phyloP scores from a whole-genome alignment of 1,284 basidiomycete genomes.

The Athelia psychrophila region DNA sequence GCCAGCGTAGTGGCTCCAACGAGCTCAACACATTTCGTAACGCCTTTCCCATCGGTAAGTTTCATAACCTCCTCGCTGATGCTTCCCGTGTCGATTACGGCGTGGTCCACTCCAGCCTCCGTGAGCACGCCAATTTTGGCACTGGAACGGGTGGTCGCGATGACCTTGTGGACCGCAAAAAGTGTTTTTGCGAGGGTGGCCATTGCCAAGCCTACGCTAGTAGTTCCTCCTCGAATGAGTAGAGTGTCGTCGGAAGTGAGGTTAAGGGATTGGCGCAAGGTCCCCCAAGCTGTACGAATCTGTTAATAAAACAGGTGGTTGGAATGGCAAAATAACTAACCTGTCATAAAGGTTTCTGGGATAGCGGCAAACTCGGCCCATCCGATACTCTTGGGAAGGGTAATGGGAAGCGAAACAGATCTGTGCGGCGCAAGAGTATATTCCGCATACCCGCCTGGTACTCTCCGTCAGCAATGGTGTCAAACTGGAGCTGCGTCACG shows the following conservation, averaged over 20 bases:
- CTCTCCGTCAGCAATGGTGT: neutral
- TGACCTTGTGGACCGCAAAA: conserved; percentile 14
- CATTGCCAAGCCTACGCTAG: conserved; percentile 18
- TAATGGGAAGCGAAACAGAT: conserved; percentile 19
- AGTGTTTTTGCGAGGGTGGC: conserved; percentile 18
- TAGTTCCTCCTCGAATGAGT: conserved; percentile 19
- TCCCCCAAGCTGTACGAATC: conserved; percentile 14
- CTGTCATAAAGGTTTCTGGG: conserved; percentile 20
- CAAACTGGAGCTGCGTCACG: conserved; percentile 1
- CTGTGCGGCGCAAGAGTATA: conserved; percentile 22
- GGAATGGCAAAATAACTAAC: conserved; percentile 5
- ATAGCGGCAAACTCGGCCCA: conserved; percentile 23
- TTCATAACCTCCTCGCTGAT: conserved; percentile 14
- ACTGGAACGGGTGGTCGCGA: conserved; percentile 17
- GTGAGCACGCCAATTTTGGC: conserved; percentile 11
- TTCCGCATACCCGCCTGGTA: conserved; percentile 24
- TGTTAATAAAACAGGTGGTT: neutral
- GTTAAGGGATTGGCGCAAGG: conserved; percentile 10
- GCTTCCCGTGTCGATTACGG: conserved; percentile 16
- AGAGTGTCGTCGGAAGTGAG: conserved; percentile 15
- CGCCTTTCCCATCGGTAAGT: conserved; percentile 16
- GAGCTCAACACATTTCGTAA: conserved; percentile 20
- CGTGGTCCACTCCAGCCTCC: conserved; percentile 15
- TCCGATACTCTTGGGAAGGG: conserved; percentile 14
- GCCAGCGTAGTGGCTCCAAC: conserved; percentile 15